Conservation (phyloP, 2,329 filamentous ascomycete species). For the Escovopsis sp. region DNA sequence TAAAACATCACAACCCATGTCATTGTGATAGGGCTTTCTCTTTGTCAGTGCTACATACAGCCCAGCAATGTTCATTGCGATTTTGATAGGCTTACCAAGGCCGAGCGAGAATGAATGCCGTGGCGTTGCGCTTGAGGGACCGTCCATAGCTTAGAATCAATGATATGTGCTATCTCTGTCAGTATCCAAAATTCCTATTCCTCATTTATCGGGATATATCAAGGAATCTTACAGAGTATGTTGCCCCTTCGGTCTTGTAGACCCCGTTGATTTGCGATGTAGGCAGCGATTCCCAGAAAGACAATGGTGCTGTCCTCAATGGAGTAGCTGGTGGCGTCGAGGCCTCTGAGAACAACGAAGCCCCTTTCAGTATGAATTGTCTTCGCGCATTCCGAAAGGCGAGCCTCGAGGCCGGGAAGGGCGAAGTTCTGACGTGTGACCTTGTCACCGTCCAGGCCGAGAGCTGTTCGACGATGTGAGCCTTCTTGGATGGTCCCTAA, state of each 20-base stretch:
- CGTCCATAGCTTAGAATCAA: conserved; percentile 30
- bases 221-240: conserved; percentile 27
- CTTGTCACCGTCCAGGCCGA: conserved; percentile 22
- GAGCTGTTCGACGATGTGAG: conserved; percentile 14
- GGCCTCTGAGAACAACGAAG: conserved; percentile 39
- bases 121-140: conserved; percentile 29
- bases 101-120: conserved; percentile 32
- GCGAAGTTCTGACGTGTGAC: conserved; percentile 24
- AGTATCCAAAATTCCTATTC: too few species aligned
- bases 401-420: conserved; percentile 21
- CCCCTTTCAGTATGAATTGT: conserved; percentile 30
- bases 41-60: too few species aligned
- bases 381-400: conserved; percentile 20
- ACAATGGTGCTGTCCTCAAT: conserved; percentile 39
- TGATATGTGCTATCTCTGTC: conserved; percentile 28
- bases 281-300: conserved; percentile 40
- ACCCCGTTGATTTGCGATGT: conserved; percentile 40
- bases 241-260: conserved; percentile 33
- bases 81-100: conserved; percentile 21
- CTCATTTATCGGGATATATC: neutral
- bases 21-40: conserved; percentile 32
- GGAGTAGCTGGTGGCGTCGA: conserved; percentile 31
- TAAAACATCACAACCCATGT: conserved; percentile 37
- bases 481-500: conserved; percentile 1
- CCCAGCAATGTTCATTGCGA: too few species aligned